A percentile compares a stretch with the other conserved stretches of the same genome.
Evolutionary conservation across 2,329 filamentous ascomycete species (phyloP).

Genomic region (Hyphodiscus sp.): DNA sequence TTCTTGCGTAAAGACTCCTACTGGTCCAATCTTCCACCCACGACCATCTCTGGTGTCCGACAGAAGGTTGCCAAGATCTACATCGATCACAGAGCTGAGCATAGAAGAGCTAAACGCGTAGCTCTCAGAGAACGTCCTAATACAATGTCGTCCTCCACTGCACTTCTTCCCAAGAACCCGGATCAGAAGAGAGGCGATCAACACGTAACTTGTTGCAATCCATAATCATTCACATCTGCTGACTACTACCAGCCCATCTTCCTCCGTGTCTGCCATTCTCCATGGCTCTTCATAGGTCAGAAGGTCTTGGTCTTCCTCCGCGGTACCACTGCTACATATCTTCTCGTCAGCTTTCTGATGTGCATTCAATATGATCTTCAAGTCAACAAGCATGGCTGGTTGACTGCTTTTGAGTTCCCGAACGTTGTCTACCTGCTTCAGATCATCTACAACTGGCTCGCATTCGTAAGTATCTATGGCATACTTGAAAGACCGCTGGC

Average conservation of each 20-base stretch:
- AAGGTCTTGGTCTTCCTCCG: constrained; percentile 24
- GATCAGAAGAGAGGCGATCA: constrained; percentile 20
- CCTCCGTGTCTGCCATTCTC: constrained; percentile 30
- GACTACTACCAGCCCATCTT: constrained; percentile 26
- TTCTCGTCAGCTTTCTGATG: constrained; percentile 19
- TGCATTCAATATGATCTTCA: constrained; percentile 24
- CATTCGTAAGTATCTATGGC: background rate
- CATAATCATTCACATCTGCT: constrained; percentile 1
- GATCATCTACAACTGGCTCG: background rate
- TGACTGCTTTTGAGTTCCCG: constrained; percentile 25
- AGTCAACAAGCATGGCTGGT: constrained; percentile 14
- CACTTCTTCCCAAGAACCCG: constrained; percentile 29
- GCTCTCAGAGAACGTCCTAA: background rate
- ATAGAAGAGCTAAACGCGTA: background rate
- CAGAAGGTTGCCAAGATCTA: background rate
- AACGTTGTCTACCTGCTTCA: constrained; percentile 27
- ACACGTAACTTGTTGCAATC: constrained; percentile 17
- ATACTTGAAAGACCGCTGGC: background rate
- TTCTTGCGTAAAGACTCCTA: background rate
- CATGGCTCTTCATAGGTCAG: constrained; percentile 27
- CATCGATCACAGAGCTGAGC: background rate
- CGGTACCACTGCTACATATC: constrained; percentile 19
- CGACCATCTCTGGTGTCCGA: background rate
- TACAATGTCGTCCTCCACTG: constrained; percentile 29
- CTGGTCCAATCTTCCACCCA: background rate